Evolutionary conservation across 1,139 yeast genomes (phyloP), one percentile per base, ranked within the genome.

Genomic region (Candida freyschussii): DNA sequence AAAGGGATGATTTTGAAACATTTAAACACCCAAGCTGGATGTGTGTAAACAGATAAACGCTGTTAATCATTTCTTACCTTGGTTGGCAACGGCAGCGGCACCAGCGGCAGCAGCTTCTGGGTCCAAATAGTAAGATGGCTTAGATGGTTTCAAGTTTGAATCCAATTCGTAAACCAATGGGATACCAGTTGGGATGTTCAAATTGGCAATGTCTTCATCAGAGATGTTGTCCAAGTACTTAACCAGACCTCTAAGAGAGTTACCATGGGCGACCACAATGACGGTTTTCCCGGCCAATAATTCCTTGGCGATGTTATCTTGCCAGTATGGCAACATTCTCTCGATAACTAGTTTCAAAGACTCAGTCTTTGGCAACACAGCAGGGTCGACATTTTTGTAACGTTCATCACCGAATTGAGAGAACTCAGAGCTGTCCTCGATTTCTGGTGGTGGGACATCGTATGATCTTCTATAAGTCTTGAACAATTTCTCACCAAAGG

Each of bases 41-140:
- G n/a, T n/a, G n/a, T n/a, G n/a, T n/a, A n/a, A n/a, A n/a, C n/a
- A n/a, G n/a, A n/a, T n/a, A n/a, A n/a, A n/a, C n/a, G n/a, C n/a
- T n/a, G 13, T 17, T 20, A 63, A 68, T 59, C 72, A 73, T 69
- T 72, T 71, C 55, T 62, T 67, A 65, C 97, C 97, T 74, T 89
- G 97, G 58, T 86, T 86, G 55, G 97, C 97, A 53, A 89, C 97
- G 41, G 96, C 96, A 57, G 96, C 96, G 49, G 97, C 97, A 74
- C 97, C 97, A 40, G 96, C 96, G 48, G 87, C 96, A 60, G 97
- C 97, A 59, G 96, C 97, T 72, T 86, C 96, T 56, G 97, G 97
- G 70, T 89, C 97, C 69, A 89, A 81, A 79, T 89, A 89, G 75
- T 87, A 85, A 53, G 94, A 81, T 49, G 89, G 85, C 78, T 87